Conservation (phyloP, 192 early-diverging fungal genomes). For the Coemansia sp. region DNA sequence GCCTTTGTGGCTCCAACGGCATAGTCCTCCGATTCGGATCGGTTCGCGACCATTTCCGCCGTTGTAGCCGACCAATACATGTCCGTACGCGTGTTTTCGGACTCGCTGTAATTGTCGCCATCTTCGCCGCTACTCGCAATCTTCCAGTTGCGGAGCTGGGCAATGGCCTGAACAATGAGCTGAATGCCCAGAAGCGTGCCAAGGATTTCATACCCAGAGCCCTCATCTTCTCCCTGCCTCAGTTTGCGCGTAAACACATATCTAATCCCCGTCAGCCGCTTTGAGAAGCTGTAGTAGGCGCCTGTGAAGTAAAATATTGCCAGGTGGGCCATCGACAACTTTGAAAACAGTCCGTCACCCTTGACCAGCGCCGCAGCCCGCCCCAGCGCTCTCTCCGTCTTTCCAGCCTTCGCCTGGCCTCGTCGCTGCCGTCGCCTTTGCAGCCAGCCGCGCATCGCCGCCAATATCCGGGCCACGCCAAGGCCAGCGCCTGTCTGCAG, state of each 20-base stretch:
- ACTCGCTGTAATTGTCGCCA: conserved; percentile 9
- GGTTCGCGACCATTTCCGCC: background rate
- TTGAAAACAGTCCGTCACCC: conserved; percentile 3
- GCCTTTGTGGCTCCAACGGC: background rate
- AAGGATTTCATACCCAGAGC: conserved; percentile 78
- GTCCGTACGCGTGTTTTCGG: background rate
- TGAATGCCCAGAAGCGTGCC: conserved; percentile 78
- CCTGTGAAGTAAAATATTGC: conserved; percentile 88
- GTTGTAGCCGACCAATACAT: conserved; percentile 5
- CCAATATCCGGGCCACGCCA: conserved; percentile 5
- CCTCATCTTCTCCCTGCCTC: conserved; percentile 63
- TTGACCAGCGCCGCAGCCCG: conserved; percentile 3
- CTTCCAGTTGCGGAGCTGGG: conserved; percentile 36
- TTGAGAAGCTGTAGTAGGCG: conserved; percentile 76
- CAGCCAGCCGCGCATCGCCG: conserved; percentile 19
- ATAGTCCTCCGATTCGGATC: conserved; percentile 2
- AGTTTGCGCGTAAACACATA: conserved; percentile 81
- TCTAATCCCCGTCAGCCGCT: conserved; percentile 73
- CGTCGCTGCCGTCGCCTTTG: conserved; percentile 10
- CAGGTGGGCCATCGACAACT: conserved; percentile 63
- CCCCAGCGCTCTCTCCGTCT: conserved; percentile 4
- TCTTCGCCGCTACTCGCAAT: conserved; percentile 12
- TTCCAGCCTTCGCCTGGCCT: background rate
- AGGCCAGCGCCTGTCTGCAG: conserved; percentile 31
- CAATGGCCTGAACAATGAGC: conserved; percentile 58